Evolutionary conservation across 1,284 basidiomycete genomes (phyloP).

Genomic region (Pascua guehoae): DNA sequence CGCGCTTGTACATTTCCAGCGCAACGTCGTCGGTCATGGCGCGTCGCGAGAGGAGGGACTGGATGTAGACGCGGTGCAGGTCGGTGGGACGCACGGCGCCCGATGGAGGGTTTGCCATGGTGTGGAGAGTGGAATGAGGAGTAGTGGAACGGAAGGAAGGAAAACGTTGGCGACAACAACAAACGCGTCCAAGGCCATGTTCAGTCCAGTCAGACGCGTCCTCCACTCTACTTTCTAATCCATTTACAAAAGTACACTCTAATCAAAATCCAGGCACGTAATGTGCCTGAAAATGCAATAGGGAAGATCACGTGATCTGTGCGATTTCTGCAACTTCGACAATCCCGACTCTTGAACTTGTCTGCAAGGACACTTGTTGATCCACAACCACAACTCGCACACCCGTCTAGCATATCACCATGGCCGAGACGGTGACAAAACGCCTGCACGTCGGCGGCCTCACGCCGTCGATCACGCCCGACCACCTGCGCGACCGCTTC

Average conservation of each 20-base stretch:
- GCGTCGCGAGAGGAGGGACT: slow-evolving; percentile 40
- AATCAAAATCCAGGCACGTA: no score
- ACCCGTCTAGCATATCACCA: background rate
- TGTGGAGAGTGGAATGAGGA: background rate
- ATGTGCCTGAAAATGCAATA: no score
- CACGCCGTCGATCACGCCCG: slow-evolving; percentile 39
- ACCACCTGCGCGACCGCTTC: slow-evolving; percentile 47
- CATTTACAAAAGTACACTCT: background rate
- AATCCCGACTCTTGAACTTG: background rate
- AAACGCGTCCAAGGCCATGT: background rate
- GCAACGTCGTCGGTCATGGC: slow-evolving; percentile 33
- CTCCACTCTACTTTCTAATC: background rate
- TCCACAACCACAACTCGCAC: no score
- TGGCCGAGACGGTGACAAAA: slow-evolving; percentile 28
- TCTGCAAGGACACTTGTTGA: background rate
- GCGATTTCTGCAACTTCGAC: slow-evolving; percentile 5
- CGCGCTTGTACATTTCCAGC: slow-evolving; percentile 42
- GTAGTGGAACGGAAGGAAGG: background rate
- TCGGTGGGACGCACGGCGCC: slow-evolving; percentile 17
- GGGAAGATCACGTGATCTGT: background rate
- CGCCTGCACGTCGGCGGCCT: slow-evolving; percentile 47
- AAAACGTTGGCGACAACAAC: slow-evolving; percentile 1
- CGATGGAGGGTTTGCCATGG: background rate
- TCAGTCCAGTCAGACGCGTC: background rate
- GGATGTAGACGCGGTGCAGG: slow-evolving; percentile 43